A percentile compares a stretch with the other conserved stretches of the same genome.
Evolutionary conservation across 2,329 filamentous ascomycete genomes (phyloP).

Genomic region (Eurotiales sp.): DNA sequence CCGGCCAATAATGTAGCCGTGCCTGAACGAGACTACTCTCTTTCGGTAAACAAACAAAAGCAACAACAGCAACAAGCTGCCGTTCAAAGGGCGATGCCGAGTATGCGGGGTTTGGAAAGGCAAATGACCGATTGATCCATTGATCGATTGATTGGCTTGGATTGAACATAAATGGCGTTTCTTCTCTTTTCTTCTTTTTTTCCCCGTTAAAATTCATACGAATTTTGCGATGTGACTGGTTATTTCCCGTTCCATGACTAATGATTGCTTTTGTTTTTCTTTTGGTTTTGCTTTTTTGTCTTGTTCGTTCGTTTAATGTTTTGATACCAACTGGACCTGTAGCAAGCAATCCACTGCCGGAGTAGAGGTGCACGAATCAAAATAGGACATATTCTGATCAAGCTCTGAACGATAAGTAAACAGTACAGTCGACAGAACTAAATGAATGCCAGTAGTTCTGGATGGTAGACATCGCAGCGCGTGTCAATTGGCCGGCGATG

Average conservation of each 20-base stretch:
- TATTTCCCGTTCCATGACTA: neutral
- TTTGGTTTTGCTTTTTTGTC: neutral
- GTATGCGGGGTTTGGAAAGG: neutral
- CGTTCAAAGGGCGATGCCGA: neutral
- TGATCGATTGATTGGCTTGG: neutral
- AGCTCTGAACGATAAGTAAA: neutral
- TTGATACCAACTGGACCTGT: constrained; percentile 4
- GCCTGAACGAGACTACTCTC: neutral
- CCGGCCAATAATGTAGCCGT: neutral
- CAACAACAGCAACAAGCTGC: neutral
- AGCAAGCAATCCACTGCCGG: neutral
- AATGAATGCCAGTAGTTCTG: too few species aligned
- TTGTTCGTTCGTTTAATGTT: neutral
- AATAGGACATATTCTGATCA: neutral
- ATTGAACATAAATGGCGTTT: neutral
- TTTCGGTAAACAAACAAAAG: neutral
- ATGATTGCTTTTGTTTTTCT: neutral
- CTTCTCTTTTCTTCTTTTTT: neutral
- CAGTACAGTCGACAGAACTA: too few species aligned
- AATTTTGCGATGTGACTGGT: neutral
- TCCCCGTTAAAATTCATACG: neutral
- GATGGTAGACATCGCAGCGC: neutral
- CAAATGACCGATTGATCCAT: too few species aligned
- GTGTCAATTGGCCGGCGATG: constrained; percentile 13
- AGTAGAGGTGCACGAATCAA: neutral